phyloP scores from a whole-genome alignment of 176 grass and related monocot genomes.

The Oryza australiensis region DNA sequence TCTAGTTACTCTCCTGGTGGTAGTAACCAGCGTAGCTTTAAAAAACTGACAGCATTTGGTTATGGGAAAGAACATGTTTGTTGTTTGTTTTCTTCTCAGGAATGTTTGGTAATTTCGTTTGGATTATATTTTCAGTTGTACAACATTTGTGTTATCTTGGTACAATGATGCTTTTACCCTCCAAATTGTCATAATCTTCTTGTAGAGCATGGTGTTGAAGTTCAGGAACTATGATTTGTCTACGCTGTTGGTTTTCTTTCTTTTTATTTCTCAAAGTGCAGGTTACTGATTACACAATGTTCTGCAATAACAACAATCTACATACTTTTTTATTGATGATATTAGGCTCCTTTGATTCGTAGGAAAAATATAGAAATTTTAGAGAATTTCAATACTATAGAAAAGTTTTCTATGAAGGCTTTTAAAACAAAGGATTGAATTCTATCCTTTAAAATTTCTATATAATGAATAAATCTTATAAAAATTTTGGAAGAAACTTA shows the following conservation, averaged over 20 bases:
- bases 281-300: not conserved
- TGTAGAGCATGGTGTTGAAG: not conserved
- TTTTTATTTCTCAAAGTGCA: not conserved
- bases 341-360: no score
- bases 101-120: conserved; percentile 29
- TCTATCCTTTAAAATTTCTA: no score
- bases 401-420: no score
- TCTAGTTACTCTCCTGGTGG: conserved; percentile 37
- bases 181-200: not conserved
- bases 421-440: no score
- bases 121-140: conserved; percentile 26
- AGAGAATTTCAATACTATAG: no score
- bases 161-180: conserved; percentile 20
- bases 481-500: no score
- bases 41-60: conserved; percentile 43
- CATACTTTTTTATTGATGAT: not conserved
- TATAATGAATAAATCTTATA: no score
- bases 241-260: not conserved
- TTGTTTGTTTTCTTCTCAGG: conserved; percentile 31
- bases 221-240: not conserved
- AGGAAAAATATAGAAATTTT: no score
- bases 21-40: conserved; percentile 50
- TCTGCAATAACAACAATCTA: not conserved
- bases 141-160: conserved; percentile 20
- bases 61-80: conserved; percentile 24